Evolutionary conservation across 2,329 filamentous ascomycete species (phyloP).

Genomic region (Aspergillus nomiae): DNA sequence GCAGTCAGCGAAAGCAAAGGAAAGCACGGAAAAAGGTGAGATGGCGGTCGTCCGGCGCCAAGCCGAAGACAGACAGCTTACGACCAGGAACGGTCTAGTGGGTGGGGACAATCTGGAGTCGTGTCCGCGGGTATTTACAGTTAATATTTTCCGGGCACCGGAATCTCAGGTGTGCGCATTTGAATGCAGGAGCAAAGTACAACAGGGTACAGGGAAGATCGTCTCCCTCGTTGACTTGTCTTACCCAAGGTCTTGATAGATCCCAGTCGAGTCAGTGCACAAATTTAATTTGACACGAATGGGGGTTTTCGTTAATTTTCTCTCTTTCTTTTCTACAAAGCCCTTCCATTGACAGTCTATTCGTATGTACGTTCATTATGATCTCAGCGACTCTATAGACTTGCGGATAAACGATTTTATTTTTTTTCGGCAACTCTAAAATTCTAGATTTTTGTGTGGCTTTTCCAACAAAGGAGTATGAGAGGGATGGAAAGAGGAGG

Average conservation of each 20-base stretch:
- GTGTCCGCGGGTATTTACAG: slow-evolving; percentile 30
- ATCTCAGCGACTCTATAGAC: background rate
- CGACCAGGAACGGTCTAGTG: slow-evolving; percentile 31
- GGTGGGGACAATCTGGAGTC: slow-evolving; percentile 29
- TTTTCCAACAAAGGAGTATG: background rate
- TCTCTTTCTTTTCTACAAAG: background rate
- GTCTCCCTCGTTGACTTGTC: background rate
- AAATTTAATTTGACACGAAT: background rate
- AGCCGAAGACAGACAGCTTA: slow-evolving; percentile 26
- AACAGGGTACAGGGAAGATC: slow-evolving; percentile 3
- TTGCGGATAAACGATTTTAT: background rate
- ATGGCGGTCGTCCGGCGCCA: slow-evolving; percentile 29
- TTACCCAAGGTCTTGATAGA: background rate
- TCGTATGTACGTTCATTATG: background rate
- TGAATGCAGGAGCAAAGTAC: slow-evolving; percentile 8
- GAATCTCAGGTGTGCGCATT: slow-evolving; percentile 12
- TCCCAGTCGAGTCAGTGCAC: background rate
- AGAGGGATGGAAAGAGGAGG: background rate
- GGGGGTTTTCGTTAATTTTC: background rate
- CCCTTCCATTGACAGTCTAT: background rate
- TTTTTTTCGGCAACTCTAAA: background rate
- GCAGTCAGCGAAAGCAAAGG: slow-evolving; percentile 27
- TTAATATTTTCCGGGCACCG: slow-evolving; percentile 29
- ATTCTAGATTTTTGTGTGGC: background rate
- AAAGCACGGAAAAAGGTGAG: slow-evolving; percentile 27